These are phyloP conservation scores for Pichia kluyveri DNA, from an alignment of 805 yeast species.

Conservation along the genomic window DNA sequence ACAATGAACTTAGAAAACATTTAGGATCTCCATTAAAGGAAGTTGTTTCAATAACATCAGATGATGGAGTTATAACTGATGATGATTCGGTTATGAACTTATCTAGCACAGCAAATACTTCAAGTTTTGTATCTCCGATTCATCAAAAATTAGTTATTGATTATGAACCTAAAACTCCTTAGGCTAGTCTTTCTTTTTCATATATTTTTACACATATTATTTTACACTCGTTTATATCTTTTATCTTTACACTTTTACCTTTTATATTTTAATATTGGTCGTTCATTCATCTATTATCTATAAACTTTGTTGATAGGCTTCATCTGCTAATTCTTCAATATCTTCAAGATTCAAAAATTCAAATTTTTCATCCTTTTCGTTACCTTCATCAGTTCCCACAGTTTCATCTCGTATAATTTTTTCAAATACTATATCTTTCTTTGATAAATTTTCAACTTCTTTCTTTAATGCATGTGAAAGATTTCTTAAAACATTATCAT, in stretches of 20 bases:
- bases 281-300: background rate
- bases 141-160: background rate
- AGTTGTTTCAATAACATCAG: background rate
- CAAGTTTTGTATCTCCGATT: background rate
- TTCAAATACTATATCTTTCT: constrained; percentile 47
- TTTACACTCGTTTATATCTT: background rate
- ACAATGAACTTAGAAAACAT: background rate
- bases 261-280: background rate
- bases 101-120: background rate
- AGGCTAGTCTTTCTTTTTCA: background rate
- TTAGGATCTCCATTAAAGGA: constrained; percentile 2
- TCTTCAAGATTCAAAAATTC: constrained; percentile 42
- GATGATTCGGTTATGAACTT: background rate
- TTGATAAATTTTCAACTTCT: constrained; percentile 30
- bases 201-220: background rate
- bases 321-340: constrained; percentile 51
- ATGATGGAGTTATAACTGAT: background rate
- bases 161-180: constrained; percentile 6
- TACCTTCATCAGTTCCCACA: constrained; percentile 23
- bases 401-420: constrained; percentile 34
- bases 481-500: constrained; percentile 48
- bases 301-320: constrained; percentile 24
- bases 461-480: constrained; percentile 58
- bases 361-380: constrained; percentile 27
- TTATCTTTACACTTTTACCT: background rate